phyloP scores from a whole-genome alignment of 768 basidiomycete species.

The Boletus pseudo-olivaceus region DNA sequence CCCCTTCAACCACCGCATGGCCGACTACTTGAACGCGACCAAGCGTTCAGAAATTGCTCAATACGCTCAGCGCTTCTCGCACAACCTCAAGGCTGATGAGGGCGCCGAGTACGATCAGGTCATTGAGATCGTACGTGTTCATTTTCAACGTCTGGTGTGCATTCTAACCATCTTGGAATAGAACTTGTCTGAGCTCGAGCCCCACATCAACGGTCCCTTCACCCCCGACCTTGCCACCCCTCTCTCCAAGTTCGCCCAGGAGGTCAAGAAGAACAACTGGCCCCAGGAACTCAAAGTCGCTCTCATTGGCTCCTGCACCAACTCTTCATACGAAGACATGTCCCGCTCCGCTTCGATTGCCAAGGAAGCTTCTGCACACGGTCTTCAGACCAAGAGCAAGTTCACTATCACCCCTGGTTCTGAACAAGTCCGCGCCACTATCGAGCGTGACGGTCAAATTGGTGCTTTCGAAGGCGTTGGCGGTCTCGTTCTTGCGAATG shows the following conservation, averaged over 20 bases:
- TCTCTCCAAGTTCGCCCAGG: slow-evolving; percentile 89
- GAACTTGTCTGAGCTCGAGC: slow-evolving; percentile 97
- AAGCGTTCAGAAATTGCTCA: slow-evolving; percentile 82
- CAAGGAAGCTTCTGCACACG: slow-evolving; percentile 81
- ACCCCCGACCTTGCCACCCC: slow-evolving; percentile 99
- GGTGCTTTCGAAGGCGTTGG: slow-evolving; percentile 83
- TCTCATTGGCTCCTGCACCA: slow-evolving; percentile 99
- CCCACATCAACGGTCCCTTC: slow-evolving; percentile 99
- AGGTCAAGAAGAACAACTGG: slow-evolving; percentile 94
- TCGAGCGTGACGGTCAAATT: slow-evolving; percentile 93
- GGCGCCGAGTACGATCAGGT: slow-evolving; percentile 89
- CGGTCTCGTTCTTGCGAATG: slow-evolving; percentile 94
- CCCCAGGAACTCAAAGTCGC: slow-evolving; percentile 95
- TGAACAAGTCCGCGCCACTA: slow-evolving; percentile 97
- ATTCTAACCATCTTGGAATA: slow-evolving; percentile 23
- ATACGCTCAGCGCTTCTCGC: slow-evolving; percentile 84
- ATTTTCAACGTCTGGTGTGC: not conserved
- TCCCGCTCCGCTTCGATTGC: slow-evolving; percentile 95
- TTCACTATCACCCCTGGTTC: slow-evolving; percentile 99
- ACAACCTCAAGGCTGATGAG: slow-evolving; percentile 88
- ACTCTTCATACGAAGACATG: slow-evolving; percentile 99
- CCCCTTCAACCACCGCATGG: slow-evolving; percentile 98
- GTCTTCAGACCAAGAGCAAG: slow-evolving; percentile 83
- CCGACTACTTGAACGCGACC: slow-evolving; percentile 90
- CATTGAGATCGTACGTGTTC: slow-evolving; percentile 77